phyloP scores from a whole-genome alignment of 257 asterid species.

The Ehretia macrophylla region DNA sequence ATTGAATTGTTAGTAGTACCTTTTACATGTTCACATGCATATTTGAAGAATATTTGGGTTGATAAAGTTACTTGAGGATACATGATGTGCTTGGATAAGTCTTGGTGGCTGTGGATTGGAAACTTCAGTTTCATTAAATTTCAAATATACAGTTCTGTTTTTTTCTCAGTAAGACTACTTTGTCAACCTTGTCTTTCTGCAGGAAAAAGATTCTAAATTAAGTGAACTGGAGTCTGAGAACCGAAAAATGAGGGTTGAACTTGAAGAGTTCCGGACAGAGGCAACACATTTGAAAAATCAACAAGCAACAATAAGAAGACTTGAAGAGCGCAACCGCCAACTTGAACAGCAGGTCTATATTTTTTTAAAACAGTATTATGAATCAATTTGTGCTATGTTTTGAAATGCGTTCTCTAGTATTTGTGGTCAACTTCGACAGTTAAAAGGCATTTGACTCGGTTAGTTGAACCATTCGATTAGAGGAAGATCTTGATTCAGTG shows the following conservation, averaged over 20 bases:
- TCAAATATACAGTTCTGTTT: background rate
- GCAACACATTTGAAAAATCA: conserved; percentile 96
- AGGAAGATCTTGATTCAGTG: too few relatives aligned
- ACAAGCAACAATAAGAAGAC: conserved; percentile 94
- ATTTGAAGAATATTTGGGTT: background rate
- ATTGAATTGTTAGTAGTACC: too few relatives aligned
- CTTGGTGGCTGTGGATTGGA: too few relatives aligned
- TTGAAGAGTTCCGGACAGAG: conserved; percentile 93
- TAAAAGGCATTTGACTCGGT: too few relatives aligned
- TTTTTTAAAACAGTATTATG: background rate
- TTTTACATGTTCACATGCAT: background rate
- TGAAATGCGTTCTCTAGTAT: conserved; percentile 7
- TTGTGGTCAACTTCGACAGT: background rate
- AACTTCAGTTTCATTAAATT: too few relatives aligned
- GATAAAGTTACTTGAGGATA: too few relatives aligned
- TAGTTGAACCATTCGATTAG: too few relatives aligned
- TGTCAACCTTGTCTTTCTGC: conserved; percentile 19
- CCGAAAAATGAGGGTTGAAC: conserved; percentile 98
- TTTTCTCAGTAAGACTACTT: background rate
- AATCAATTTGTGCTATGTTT: conserved; percentile 13
- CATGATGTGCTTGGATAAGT: too few relatives aligned
- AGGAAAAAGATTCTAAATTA: conserved; percentile 88
- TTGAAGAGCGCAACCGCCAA: conserved; percentile 97
- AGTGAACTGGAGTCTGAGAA: conserved; percentile 91
- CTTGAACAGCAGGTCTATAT: conserved; percentile 87